phyloP scores from a whole-genome alignment of 2,329 filamentous ascomycete species.

The Domatiomyces catenatus region DNA sequence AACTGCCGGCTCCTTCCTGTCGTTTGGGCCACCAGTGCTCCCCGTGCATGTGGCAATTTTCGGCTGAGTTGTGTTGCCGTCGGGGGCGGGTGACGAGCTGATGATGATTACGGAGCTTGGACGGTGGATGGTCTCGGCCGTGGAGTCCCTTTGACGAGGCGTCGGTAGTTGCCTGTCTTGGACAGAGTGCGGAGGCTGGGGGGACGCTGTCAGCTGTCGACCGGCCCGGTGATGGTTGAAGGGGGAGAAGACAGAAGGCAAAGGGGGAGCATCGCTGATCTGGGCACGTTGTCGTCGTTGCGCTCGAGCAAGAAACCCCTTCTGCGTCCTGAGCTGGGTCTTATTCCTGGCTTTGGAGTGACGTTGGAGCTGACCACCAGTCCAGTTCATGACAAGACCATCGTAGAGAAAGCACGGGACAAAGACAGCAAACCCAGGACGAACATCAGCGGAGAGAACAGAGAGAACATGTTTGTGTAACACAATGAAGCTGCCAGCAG shows the following conservation, averaged over 20 bases:
- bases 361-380: slow-evolving; percentile 27
- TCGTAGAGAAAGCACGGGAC: neutral
- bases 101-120: neutral
- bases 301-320: slow-evolving; percentile 23
- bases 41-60: neutral
- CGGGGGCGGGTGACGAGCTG: neutral
- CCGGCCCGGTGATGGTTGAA: neutral
- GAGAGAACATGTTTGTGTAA: neutral
- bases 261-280: slow-evolving; percentile 2
- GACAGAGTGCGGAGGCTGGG: neutral
- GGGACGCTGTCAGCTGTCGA: neutral
- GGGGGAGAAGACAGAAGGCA: slow-evolving; percentile 1
- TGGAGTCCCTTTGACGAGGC: neutral
- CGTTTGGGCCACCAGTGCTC: neutral
- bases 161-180: neutral
- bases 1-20: neutral
- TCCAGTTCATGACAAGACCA: slow-evolving; percentile 29
- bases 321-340: slow-evolving; percentile 19
- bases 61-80: neutral
- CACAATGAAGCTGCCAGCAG: neutral
- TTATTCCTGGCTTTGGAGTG: slow-evolving; percentile 23
- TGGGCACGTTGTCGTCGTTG: slow-evolving; percentile 15
- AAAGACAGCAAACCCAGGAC: neutral
- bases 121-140: neutral
- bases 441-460: neutral